Percentiles rank a stretch among this genome's conserved stretches.
Evolutionary conservation across 352 stramenopile species (phyloP).

Genomic region (Phytophthora capsici): DNA sequence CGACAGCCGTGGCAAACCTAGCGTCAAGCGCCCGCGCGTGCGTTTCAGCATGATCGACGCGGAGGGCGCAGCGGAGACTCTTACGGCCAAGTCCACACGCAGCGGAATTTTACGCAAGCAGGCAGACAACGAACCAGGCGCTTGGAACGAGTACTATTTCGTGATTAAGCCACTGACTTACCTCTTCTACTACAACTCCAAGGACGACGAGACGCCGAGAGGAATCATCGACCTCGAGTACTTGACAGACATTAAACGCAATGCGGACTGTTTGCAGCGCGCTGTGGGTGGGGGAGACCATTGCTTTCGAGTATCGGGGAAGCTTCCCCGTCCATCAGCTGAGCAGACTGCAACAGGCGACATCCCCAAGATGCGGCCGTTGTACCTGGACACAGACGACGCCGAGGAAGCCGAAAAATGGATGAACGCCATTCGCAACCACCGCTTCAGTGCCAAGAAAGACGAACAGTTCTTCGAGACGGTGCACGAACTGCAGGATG

Average conservation of each 20-base stretch:
- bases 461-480: constrained; percentile 48
- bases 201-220: constrained; percentile 64
- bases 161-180: constrained; percentile 75
- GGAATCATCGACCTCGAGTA: constrained; percentile 86
- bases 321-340: constrained; percentile 48
- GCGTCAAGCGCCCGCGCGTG: constrained; percentile 54
- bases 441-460: constrained; percentile 69
- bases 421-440: constrained; percentile 73
- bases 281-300: constrained; percentile 63
- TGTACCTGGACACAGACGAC: constrained; percentile 73
- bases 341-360: constrained; percentile 44
- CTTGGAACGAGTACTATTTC: constrained; percentile 87
- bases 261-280: constrained; percentile 79
- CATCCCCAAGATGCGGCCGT: constrained; percentile 60
- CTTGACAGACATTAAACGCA: constrained; percentile 74
- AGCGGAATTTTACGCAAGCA: constrained; percentile 77
- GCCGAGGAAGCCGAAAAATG: constrained; percentile 58
- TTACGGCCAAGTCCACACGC: constrained; percentile 59
- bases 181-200: constrained; percentile 86
- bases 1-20: constrained; percentile 18
- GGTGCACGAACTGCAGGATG: constrained; percentile 43
- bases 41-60: constrained; percentile 58
- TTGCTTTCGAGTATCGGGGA: constrained; percentile 77
- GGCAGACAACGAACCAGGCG: constrained; percentile 77
- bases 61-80: constrained; percentile 46